Evolutionary conservation across 176 grass and related monocot species (phyloP).

Genomic region (Eleusine coracana): DNA sequence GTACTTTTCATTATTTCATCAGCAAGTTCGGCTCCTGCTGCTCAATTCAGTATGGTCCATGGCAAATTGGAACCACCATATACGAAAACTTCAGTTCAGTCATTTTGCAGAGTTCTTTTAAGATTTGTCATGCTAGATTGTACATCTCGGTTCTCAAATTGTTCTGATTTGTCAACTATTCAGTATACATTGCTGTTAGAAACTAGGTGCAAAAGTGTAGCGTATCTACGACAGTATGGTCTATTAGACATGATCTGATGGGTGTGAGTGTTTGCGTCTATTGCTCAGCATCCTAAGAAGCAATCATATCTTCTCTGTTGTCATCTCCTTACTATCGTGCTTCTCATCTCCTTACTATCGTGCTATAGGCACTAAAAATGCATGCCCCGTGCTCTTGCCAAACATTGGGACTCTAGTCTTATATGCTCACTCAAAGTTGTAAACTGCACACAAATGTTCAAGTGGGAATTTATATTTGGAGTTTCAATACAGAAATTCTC

Average conservation of each 20-base stretch:
- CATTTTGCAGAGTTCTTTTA: not conserved
- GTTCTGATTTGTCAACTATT: not conserved
- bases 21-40: not conserved
- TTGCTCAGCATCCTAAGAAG: not conserved
- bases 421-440: not conserved
- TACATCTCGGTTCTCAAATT: conserved; percentile 12
- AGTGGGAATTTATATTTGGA: not conserved
- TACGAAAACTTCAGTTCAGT: not conserved
- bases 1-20: conserved; percentile 6
- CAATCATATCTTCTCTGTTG: not conserved
- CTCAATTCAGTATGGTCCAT: not conserved
- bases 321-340: not conserved
- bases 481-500: not conserved
- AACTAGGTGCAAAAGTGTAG: conserved; percentile 11
- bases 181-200: not conserved
- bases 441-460: conserved; percentile 6
- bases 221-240: not conserved
- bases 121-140: not conserved
- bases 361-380: not conserved
- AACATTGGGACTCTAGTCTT: not conserved
- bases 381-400: not conserved
- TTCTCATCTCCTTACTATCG: not conserved
- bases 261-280: not conserved
- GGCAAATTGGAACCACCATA: not conserved
- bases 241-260: not conserved